Base-by-base conservation (phyloP, 225 moss, liverwort and hornwort species). In the Pseudoscleropodium purum region DNA sequence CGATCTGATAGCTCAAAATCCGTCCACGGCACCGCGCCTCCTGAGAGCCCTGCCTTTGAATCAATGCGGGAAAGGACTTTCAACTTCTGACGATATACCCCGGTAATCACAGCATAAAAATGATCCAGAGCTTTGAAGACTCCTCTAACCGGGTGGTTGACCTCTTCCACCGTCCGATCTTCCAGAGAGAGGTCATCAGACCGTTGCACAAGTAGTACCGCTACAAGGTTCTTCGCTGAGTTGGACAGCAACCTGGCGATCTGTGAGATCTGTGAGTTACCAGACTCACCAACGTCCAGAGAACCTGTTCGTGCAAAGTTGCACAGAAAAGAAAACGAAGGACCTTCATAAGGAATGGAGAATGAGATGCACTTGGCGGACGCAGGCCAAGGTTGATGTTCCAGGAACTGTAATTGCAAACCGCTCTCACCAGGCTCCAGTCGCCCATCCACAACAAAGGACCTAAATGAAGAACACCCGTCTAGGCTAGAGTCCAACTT, bases 341-440 rank as follows among this genome's bases (percentile, higher is more conserved):
- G 90, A 89, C 95, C 91, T 73, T 51, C 89, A 70, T 85, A 91
- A 60, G 93, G 85, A 84, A 97, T 88, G 77, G 92, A 94, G 85
- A 95, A 95, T 59, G 98, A 95, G 83, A 98, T 92, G 65, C 94
- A 94, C 82, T 94, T 92, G 84, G 95, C 95, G 80, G 95, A 96
- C 37, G 91, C 79, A 86, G 97, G 97, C 97, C 97, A 98, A 72
- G 94, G 93, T 80, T 93, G 92, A 91, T 89, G 91, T 67, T 92
- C 92, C n/a, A 86, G 84, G 91, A 95, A 98, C 80, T 91, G 91
- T 69, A 98, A 66, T 75, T 92, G 87, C 88, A 94, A 83, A 60
- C 91, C 93, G 84, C 91, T 92, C 64, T 90, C 90, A 81, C 84
- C 87, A 82, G 85, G 81, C 86, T 97, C 94, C 73, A 97, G 91